Evolutionary conservation across 768 basidiomycete species (phyloP), one percentile per base, ranked within the genome.

Genomic region (Peribolospora baueri): DNA sequence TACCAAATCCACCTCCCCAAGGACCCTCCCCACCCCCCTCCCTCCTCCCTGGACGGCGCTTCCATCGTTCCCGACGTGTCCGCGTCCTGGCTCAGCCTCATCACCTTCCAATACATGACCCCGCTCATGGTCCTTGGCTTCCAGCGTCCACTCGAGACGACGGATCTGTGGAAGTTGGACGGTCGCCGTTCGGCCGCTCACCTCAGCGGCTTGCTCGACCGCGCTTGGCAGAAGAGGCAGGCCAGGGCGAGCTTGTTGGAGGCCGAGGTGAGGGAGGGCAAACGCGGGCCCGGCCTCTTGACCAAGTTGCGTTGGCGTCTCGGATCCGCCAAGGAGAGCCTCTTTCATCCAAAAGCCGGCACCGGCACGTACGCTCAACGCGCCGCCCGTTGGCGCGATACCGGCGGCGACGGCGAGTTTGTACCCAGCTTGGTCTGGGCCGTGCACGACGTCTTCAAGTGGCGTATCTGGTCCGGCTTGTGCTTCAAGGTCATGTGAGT

Each of bases 381-480:
- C 11, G 2, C 54, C 54, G 40, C 43, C 47, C 4, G 5, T 3
- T 4, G 25, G 39, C 14, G 13, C 49, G 38, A n/a, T 11, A 14
- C 1, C 41, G 4, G 51, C 43, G 48, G 57, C 50, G 56, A 53
- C 5, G 52, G 37, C 41, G 66, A 71, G 14, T 63, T 74, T 46
- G 57, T 65, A 5, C 74, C 80, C 0, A 57, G 68, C 7, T n/a
- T 69, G 13, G 60, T 67, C 14, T 75, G 75, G 65, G 80, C 83
- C 0, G 73, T 85, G 68, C 84, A 83, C 61, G 82, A 84, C 64
- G 78, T 77, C 55, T 71, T 86, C 57, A 75, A 75, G 50, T 82
- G 77, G 76, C 78, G 74, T 71, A 81, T 84, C 63, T 86, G 84
- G 84, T 70, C 72, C 4, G 76, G 71, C 47, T 25, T 25, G 25